Percentiles rank a stretch among this genome's conserved stretches.
phyloP scores from a whole-genome alignment of 768 basidiomycete species.

The Termitomyces sp. region DNA sequence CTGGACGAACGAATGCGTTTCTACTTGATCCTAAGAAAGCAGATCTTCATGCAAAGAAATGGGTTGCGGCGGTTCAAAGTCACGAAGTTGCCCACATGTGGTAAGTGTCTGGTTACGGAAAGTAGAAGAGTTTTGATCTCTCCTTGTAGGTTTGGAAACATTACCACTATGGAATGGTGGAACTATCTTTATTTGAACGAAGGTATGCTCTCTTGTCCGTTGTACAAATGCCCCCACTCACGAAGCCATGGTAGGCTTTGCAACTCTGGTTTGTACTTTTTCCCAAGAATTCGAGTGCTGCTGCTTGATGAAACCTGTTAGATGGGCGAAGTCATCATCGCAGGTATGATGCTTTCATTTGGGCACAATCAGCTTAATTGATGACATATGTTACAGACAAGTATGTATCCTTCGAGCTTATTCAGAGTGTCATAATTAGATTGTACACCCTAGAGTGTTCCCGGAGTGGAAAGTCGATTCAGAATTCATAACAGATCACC shows the following conservation, averaged over 20 bases:
- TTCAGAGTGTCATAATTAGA: neutral
- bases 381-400: constrained; percentile 35
- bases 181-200: constrained; percentile 79
- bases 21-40: constrained; percentile 72
- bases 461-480: constrained; percentile 86
- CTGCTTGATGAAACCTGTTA: constrained; percentile 16
- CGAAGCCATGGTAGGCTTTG: constrained; percentile 54
- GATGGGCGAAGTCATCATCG: constrained; percentile 87
- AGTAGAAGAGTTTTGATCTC: neutral
- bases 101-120: constrained; percentile 24
- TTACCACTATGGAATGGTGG: constrained; percentile 95
- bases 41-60: constrained; percentile 70
- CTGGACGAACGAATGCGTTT: constrained; percentile 78
- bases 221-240: neutral
- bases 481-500: constrained; percentile 73
- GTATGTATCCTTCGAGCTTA: constrained; percentile 20
- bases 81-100: constrained; percentile 89
- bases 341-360: constrained; percentile 37
- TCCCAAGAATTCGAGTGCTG: neutral
- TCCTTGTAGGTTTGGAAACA: constrained; percentile 75
- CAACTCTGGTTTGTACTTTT: constrained; percentile 55
- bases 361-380: neutral
- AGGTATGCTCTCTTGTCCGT: constrained; percentile 31
- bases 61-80: constrained; percentile 69
- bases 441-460: constrained; percentile 45